Evolutionary conservation across 2,329 filamentous ascomycete species (phyloP), one percentile per base, ranked within the genome.

Genomic region (Fusarium humuli): DNA sequence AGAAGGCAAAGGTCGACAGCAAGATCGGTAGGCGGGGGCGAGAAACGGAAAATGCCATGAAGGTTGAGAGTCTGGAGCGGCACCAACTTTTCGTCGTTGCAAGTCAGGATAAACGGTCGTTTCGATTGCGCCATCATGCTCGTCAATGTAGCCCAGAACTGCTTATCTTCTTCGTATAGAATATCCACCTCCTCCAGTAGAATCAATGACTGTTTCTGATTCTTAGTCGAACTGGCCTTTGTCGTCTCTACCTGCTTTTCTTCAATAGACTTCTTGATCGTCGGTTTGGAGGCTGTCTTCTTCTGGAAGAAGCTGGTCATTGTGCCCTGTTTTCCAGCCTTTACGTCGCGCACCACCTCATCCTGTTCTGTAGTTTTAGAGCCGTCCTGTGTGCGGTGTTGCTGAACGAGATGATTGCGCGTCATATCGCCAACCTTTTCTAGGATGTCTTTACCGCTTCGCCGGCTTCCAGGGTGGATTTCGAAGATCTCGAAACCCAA

Each of bases 401-500:
- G 84, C 57, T 85, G 84, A 22, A 99, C 95, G 3, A 97, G 86
- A 79, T 99, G 96, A 74, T 99, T 98, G 66, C 91, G 91, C 6
- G 94, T 96, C 95, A 99, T 98, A 79, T 99, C 94, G 42, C 96
- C 97, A 46, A 99, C 93, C 73, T 88, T 93, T 75, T 99, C 96
- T 34, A 97, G 79, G 49, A 99, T 90, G 75, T 99, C 96, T 78
- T 91, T 96, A 32, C 94, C 95, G 76, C 89, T 97, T 67, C 96
- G 87, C 53, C 94, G 90, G 71, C 89, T 93, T 65, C 93, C 89
- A 1, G 95, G 83, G 75, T 97, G 97, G 77, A 99, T 94, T 79
- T 99, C 96, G 72, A 99, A 99, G 2, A 99, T 88, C 75, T 97
- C 94, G 76, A 97, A 98, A 2, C 88, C 94, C 18, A 98, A 85